Percentiles rank a stretch among this genome's conserved stretches.
These are phyloP conservation scores for Globisporangium sylvaticum DNA, from an alignment of 352 stramenopile species.

Conservation along the genomic window DNA sequence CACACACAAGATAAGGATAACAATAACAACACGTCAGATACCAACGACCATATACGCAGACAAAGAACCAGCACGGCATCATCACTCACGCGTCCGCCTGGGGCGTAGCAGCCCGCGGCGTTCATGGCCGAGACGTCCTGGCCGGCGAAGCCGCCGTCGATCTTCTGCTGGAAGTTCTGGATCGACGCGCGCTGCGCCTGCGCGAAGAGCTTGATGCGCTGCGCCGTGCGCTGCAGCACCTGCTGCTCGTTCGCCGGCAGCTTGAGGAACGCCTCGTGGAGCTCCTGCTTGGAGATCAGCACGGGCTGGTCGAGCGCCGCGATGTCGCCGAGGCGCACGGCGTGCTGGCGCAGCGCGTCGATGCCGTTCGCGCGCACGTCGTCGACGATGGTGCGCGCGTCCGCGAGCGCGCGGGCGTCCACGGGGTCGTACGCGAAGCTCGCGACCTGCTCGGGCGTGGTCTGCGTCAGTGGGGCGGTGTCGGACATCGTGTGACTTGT, in stretches of 20 bases:
- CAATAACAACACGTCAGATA: neutral
- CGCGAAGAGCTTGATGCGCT: slow-evolving; percentile 92
- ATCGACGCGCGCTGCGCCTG: slow-evolving; percentile 91
- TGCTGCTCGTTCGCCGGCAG: slow-evolving; percentile 66
- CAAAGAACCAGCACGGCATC: neutral
- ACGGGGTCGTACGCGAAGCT: slow-evolving; percentile 82
- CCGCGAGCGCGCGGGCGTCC: slow-evolving; percentile 50
- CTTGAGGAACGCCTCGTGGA: slow-evolving; percentile 83
- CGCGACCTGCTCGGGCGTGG: slow-evolving; percentile 56
- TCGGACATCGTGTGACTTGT: slow-evolving; percentile 20
- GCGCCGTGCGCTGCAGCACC: slow-evolving; percentile 86
- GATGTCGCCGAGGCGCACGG: slow-evolving; percentile 65
- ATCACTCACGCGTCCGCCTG: slow-evolving; percentile 84
- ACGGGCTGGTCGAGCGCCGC: slow-evolving; percentile 32
- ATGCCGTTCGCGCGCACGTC: slow-evolving; percentile 52
- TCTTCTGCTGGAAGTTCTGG: slow-evolving; percentile 90
- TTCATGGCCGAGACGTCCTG: slow-evolving; percentile 87
- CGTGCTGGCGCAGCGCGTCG: slow-evolving; percentile 48
- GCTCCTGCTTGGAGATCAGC: slow-evolving; percentile 52
- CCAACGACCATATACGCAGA: neutral
- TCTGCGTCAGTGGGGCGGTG: slow-evolving; percentile 57
- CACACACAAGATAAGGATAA: slow-evolving; percentile 1
- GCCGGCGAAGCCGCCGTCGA: slow-evolving; percentile 93
- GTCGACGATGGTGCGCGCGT: slow-evolving; percentile 66
- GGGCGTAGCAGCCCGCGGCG: slow-evolving; percentile 95